Evolutionary conservation across 495 filamentous ascomycete genomes (phyloP).

Genomic region (Penicillium herquei): DNA sequence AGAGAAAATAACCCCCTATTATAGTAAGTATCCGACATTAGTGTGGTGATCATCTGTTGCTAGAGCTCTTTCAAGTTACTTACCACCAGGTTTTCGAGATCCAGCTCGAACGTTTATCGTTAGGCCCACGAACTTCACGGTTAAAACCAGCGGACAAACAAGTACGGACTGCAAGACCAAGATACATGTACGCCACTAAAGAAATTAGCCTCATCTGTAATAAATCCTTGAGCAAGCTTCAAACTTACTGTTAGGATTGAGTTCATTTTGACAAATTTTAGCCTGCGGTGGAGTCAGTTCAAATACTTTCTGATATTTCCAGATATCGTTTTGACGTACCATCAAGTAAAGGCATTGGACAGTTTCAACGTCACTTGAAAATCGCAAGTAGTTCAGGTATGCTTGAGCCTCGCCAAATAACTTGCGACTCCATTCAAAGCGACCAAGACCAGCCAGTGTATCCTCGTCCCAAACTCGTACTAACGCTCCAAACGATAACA

Average conservation of each 20-base stretch:
- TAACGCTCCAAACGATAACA: constrained; percentile 38
- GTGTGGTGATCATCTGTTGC: too few relatives aligned
- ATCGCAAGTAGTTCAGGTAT: constrained; percentile 35
- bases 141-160: constrained; percentile 44
- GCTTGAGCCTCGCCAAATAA: constrained; percentile 41
- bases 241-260: constrained; percentile 38
- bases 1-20: constrained; percentile 40
- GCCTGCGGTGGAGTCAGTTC: constrained; percentile 22
- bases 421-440: constrained; percentile 45
- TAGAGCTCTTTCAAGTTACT: constrained; percentile 9
- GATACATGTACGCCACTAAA: constrained; percentile 46
- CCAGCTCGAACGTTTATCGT: constrained; percentile 37
- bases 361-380: constrained; percentile 42
- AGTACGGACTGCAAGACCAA: constrained; percentile 40
- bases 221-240: not conserved
- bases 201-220: constrained; percentile 6
- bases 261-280: constrained; percentile 45
- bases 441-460: constrained; percentile 32
- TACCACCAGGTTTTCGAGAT: constrained; percentile 47
- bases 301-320: too few relatives aligned
- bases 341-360: constrained; percentile 43
- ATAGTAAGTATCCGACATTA: not conserved
- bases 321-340: constrained; percentile 19
- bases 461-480: constrained; percentile 42
- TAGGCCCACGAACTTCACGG: constrained; percentile 31